phyloP scores from a whole-genome alignment of 345 rosid species.

The Erodium maritimum region DNA sequence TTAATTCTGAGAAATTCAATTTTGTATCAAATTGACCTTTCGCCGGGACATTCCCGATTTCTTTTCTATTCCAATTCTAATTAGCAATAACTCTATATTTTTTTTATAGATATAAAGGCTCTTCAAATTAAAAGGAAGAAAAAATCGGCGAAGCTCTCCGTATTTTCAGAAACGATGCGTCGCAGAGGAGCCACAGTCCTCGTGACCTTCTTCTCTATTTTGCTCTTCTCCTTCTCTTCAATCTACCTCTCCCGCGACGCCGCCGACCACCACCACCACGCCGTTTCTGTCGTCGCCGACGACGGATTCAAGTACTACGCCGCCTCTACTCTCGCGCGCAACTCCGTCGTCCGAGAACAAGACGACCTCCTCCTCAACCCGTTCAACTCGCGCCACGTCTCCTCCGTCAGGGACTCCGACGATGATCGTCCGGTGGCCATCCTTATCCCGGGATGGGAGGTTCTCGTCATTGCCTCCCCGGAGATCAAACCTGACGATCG shows the following conservation, averaged over 20 bases:
- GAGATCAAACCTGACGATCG: slow-evolving; percentile 1
- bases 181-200: slow-evolving; percentile 4
- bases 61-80: too few species aligned
- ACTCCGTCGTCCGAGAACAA: slow-evolving; percentile 4
- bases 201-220: slow-evolving; percentile 12
- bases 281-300: slow-evolving; percentile 3
- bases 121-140: too few species aligned
- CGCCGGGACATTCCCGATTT: too few species aligned
- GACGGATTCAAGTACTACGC: neutral
- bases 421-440: slow-evolving; percentile 25
- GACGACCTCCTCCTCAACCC: slow-evolving; percentile 1
- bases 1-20: too few species aligned
- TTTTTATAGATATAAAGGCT: too few species aligned
- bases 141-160: too few species aligned
- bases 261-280: neutral
- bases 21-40: too few species aligned
- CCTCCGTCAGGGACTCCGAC: slow-evolving; percentile 12
- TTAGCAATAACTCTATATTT: too few species aligned
- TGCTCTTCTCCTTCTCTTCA: slow-evolving; percentile 16
- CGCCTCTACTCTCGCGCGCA: too few species aligned
- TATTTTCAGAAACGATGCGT: slow-evolving; percentile 13
- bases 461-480: slow-evolving; percentile 35
- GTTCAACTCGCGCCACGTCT: slow-evolving; percentile 1
- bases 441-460: slow-evolving; percentile 70
- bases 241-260: slow-evolving; percentile 17